Conservation (phyloP, 1,284 basidiomycete genomes). For the Pseudozyma thailandica region DNA sequence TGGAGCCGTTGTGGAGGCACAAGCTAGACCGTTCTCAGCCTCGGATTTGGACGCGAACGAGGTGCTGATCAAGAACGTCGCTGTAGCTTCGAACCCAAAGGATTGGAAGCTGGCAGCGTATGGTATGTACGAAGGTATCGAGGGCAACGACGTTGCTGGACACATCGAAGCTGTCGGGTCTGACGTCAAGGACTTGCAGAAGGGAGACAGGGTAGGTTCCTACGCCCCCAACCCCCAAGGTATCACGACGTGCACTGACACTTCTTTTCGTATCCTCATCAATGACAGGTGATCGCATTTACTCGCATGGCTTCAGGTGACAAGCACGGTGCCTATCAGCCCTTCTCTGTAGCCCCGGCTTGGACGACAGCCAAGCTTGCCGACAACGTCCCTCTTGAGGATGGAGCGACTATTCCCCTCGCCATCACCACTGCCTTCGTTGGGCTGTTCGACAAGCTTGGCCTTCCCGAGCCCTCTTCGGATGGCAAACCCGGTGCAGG, state of each 20-base stretch:
- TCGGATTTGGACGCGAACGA: slow-evolving; percentile 47
- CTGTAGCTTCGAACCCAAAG: slow-evolving; percentile 67
- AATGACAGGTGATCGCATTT: slow-evolving; percentile 49
- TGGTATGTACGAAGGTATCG: slow-evolving; percentile 35
- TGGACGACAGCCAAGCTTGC: slow-evolving; percentile 53
- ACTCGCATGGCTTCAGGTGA: slow-evolving; percentile 52
- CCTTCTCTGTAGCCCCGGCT: slow-evolving; percentile 54
- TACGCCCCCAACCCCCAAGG: no score
- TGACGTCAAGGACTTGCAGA: slow-evolving; percentile 55
- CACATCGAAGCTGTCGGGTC: slow-evolving; percentile 30
- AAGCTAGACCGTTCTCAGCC: slow-evolving; percentile 11
- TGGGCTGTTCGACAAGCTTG: slow-evolving; percentile 62
- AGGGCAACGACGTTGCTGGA: slow-evolving; percentile 67
- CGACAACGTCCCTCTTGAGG: slow-evolving; percentile 61
- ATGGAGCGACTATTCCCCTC: slow-evolving; percentile 67
- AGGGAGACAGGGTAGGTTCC: slow-evolving; percentile 56
- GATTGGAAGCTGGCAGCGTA: slow-evolving; percentile 63
- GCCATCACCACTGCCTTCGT: slow-evolving; percentile 68
- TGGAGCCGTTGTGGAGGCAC: slow-evolving; percentile 31
- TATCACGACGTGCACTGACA: neutral
- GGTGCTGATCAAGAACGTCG: slow-evolving; percentile 67
- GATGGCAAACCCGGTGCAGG: slow-evolving; percentile 19
- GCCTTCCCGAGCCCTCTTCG: slow-evolving; percentile 31
- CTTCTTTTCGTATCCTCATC: neutral
- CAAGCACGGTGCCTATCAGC: slow-evolving; percentile 65